These are phyloP conservation scores for Zygoascus ofunaensis DNA, from an alignment of 805 yeast species.

Conservation along the genomic window DNA sequence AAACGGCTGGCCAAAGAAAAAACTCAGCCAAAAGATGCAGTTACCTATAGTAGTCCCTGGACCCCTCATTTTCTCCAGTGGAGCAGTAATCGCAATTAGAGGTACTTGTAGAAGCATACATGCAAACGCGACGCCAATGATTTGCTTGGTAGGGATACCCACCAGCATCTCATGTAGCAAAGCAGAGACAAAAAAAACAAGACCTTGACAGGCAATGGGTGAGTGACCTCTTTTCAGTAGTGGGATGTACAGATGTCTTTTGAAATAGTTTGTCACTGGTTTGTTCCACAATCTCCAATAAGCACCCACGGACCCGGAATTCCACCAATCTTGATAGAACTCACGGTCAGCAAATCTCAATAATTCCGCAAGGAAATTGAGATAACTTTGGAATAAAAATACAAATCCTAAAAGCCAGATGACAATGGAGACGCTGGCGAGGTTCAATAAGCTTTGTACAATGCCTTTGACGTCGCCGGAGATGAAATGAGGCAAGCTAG, in stretches of 20 bases:
- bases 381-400: conserved; percentile 34
- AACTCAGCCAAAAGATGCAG: conserved; percentile 39
- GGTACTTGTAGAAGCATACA: conserved; percentile 39
- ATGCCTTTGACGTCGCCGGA: conserved; percentile 20
- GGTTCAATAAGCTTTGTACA: conserved; percentile 31
- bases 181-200: conserved; percentile 37
- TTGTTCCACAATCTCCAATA: conserved; percentile 42
- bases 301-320: conserved; percentile 38
- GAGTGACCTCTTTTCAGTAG: conserved; percentile 29
- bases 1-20: conserved; percentile 39
- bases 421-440: conserved; percentile 34
- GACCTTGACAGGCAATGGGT: conserved; percentile 25
- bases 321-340: conserved; percentile 44
- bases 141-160: conserved; percentile 39
- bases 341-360: conserved; percentile 38
- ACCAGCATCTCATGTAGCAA: conserved; percentile 39
- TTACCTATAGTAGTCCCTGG: conserved; percentile 36
- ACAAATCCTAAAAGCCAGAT: conserved; percentile 38
- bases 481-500: conserved; percentile 24
- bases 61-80: conserved; percentile 34
- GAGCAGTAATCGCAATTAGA: conserved; percentile 33
- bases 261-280: conserved; percentile 36
- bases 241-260: conserved; percentile 36
- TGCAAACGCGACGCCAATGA: conserved; percentile 38
- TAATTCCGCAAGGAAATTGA: conserved; percentile 38